Evolutionary conservation across 2,329 filamentous ascomycete species (phyloP).

Genomic region (Scedosporium apiospermum): DNA sequence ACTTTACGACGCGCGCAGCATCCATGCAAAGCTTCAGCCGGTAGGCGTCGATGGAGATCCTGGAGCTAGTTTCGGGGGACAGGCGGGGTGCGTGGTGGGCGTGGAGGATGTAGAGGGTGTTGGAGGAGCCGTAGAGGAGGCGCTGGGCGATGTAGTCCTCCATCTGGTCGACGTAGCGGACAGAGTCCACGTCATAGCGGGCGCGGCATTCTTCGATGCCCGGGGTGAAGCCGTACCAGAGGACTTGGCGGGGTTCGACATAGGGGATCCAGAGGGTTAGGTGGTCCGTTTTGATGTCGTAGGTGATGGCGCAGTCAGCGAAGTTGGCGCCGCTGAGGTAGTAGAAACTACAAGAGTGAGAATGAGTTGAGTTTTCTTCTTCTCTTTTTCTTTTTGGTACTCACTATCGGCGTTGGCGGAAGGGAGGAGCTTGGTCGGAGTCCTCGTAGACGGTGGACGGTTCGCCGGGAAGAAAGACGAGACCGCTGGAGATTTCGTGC

Average conservation of each 20-base stretch:
- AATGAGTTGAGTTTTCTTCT: slow-evolving; percentile 5
- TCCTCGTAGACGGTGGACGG: slow-evolving; percentile 43
- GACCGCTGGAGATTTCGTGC: slow-evolving; percentile 31
- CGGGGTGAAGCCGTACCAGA: slow-evolving; percentile 56
- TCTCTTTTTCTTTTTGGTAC: slow-evolving; percentile 12
- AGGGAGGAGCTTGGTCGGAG: slow-evolving; percentile 46
- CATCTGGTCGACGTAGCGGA: slow-evolving; percentile 50
- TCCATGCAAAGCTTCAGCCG: slow-evolving; percentile 65
- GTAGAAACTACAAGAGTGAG: slow-evolving; percentile 38
- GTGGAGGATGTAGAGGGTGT: slow-evolving; percentile 38
- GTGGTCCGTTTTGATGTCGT: slow-evolving; percentile 47
- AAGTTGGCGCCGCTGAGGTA: slow-evolving; percentile 48
- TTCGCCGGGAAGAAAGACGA: slow-evolving; percentile 48
- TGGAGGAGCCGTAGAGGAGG: slow-evolving; percentile 26
- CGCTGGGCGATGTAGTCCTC: slow-evolving; percentile 29
- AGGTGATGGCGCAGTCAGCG: slow-evolving; percentile 45
- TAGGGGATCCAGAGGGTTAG: slow-evolving; percentile 67
- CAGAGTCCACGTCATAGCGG: slow-evolving; percentile 61
- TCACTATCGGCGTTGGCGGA: slow-evolving; percentile 51
- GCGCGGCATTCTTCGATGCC: slow-evolving; percentile 50
- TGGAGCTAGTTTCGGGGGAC: slow-evolving; percentile 26
- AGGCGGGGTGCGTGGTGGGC: slow-evolving; percentile 27
- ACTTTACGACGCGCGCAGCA: slow-evolving; percentile 71
- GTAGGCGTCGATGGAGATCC: slow-evolving; percentile 34
- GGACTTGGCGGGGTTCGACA: slow-evolving; percentile 48